Evolutionary conservation across 352 stramenopile genomes (phyloP).

Genomic region (Pythium coloratum): DNA sequence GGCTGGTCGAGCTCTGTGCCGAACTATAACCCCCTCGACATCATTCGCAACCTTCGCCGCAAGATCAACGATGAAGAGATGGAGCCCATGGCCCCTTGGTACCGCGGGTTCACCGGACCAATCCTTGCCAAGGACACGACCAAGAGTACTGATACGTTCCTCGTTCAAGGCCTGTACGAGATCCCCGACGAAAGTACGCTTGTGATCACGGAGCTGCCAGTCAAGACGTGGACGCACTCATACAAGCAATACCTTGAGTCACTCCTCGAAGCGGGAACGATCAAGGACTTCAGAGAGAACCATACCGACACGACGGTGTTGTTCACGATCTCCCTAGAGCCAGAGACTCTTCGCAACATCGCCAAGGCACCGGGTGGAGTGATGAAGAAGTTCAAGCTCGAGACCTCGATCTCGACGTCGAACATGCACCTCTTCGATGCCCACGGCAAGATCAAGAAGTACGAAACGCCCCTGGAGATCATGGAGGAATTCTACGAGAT

Average conservation of each 20-base stretch:
- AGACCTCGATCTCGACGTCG: slow-evolving; percentile 90
- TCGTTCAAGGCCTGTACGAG: slow-evolving; percentile 86
- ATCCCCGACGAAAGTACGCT: slow-evolving; percentile 87
- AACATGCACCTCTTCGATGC: slow-evolving; percentile 98
- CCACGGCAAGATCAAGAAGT: slow-evolving; percentile 92
- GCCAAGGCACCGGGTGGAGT: slow-evolving; percentile 71
- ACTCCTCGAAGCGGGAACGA: slow-evolving; percentile 82
- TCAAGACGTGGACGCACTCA: slow-evolving; percentile 95
- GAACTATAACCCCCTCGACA: slow-evolving; percentile 91
- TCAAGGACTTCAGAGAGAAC: slow-evolving; percentile 93
- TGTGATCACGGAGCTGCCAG: slow-evolving; percentile 95
- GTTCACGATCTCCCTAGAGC: slow-evolving; percentile 87
- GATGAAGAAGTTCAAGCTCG: slow-evolving; percentile 96
- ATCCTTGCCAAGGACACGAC: slow-evolving; percentile 77
- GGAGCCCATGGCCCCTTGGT: slow-evolving; percentile 85
- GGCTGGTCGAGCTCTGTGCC: slow-evolving; percentile 92
- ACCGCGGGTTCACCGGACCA: slow-evolving; percentile 89
- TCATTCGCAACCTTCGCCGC: slow-evolving; percentile 78
- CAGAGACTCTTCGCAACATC: slow-evolving; percentile 69
- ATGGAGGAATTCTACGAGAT: slow-evolving; percentile 94
- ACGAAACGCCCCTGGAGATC: slow-evolving; percentile 91
- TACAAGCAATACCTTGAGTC: slow-evolving; percentile 96
- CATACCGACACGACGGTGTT: slow-evolving; percentile 92
- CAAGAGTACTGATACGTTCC: slow-evolving; percentile 63
- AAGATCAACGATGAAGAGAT: slow-evolving; percentile 65